Evolutionary conservation across 129 eudicot genomes (phyloP), one percentile per base, ranked within the genome.

Genomic region (Tanacetum coccineum): DNA sequence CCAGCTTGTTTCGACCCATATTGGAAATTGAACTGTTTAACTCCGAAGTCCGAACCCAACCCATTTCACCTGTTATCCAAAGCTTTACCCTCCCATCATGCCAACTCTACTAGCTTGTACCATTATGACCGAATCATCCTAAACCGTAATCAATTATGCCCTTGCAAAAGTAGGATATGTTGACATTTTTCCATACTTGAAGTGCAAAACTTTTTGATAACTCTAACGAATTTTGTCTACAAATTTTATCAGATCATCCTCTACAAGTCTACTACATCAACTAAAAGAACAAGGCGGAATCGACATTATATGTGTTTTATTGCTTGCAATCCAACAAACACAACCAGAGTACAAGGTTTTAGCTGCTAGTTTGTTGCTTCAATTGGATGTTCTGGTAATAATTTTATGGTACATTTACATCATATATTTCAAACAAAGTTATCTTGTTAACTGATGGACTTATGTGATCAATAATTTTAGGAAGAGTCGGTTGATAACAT

Each of bases 281-380:
- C 82, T 89, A 67, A 64, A 63, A 39, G 71, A 81, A 64, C 80
- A 66, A 75, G 95, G 88, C 60, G 78, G 86, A 59, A 74, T 68
- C 65, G 55, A 78, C 66, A 74, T 73, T 63, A 72, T 80, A 70
- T 80, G 86, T 75, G 80, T 76, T 40, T 55, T 87, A 66, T 57
- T 84, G 77, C 81, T 89, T 62, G 77, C 84, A 19, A 78, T 83
- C 17, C 83, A 83, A 72, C 82, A 86, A 49, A 77, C 87, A 30
- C 81, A 83, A 48, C 80, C 80, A 1, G 95, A 84, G 44, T 74
- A 83, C 78, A 86, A 64, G 70, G 81, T 89, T 64, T 64, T 86
- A 63, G 96, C 95, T 62, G 90, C 95, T 53, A 84, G 81, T 73
- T 72, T 89, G 72, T 75, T 89, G 61, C 88, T 89, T 67, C 96